Base-by-base conservation (phyloP, 2,329 filamentous ascomycete genomes). In the Trematosphaeria pertusa region DNA sequence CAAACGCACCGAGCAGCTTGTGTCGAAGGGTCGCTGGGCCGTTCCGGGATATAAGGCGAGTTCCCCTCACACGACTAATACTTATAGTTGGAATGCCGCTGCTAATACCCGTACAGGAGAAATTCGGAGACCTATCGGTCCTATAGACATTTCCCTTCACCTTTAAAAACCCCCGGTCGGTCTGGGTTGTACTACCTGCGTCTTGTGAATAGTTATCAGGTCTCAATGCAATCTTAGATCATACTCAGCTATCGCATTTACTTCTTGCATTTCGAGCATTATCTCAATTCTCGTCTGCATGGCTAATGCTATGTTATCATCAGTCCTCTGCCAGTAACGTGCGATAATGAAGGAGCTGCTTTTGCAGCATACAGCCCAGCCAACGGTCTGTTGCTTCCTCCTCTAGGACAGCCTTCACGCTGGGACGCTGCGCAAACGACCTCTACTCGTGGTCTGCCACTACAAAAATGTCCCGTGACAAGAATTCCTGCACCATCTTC, bases 1-100 rank as follows among this genome's bases (percentile, higher is more conserved):
- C 80, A 87, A 96, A 85, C 95, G 95, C 84, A 96, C 93, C 67
- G 80, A 87, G 69, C 87, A 94, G 80, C 86, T 99, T 74, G 92
- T 99, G 60, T 90, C 90, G 77, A 97, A 95, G 87, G 93, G 93
- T 76, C 90, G 91, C 86, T 99, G 94, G 94, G 85, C 87, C 81
- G 92, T 96, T 72, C 92, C 94, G 58, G 94, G 94, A 74, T 99
- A 99, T 89, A 96, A 97, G 91, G 93, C 93, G 81, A 67, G 87
- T 77, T 38, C 53, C 12, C 24, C 19, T n/a, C n/a, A n/a, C n/a
- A n/a, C 19, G 10, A 9, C 19, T 12, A 15, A 8, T 8, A 30
- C 14, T 12, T 8, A 18, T 32, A 2, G 1, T 30, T 12, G 17
- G 12, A 14, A 18, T 31, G n/a, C 4, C 5, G 18, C 33, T 50